phyloP scores from a whole-genome alignment of 2,329 filamentous ascomycete genomes.

The Curvularia sp. region DNA sequence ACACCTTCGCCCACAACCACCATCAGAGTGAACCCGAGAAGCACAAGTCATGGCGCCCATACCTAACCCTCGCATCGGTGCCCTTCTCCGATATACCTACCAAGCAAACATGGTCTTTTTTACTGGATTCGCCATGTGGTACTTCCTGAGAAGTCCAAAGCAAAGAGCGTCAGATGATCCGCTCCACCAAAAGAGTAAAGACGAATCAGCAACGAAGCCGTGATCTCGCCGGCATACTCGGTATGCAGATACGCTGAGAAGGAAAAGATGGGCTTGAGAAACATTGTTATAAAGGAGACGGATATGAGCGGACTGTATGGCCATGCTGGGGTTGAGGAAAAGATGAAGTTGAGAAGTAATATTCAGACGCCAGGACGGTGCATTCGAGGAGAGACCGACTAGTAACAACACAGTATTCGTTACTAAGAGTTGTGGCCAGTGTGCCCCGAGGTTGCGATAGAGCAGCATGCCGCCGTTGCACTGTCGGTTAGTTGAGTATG shows the following conservation, averaged over 20 bases:
- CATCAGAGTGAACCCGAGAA: background rate
- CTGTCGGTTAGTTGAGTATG: too few species aligned
- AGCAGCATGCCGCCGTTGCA: background rate
- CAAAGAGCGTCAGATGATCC: background rate
- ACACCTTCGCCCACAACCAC: background rate
- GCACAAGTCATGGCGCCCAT: conserved; percentile 13
- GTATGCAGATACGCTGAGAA: background rate
- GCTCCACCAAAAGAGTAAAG: background rate
- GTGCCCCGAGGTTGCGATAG: background rate
- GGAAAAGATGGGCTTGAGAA: background rate
- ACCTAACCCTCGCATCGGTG: conserved; percentile 11
- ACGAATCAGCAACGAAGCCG: background rate
- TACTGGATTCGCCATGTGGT: conserved; percentile 26
- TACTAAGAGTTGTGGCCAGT: background rate
- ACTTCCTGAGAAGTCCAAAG: conserved; percentile 13
- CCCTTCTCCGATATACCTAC: conserved; percentile 25
- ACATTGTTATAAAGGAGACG: background rate
- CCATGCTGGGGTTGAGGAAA: background rate
- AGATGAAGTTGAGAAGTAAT: background rate
- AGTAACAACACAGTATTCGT: background rate
- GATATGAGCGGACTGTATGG: background rate
- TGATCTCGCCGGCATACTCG: background rate
- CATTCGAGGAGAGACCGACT: background rate
- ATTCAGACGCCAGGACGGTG: background rate
- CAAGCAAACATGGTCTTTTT: conserved; percentile 29